Conservation (phyloP, 139 green algal species). For the Limnomonas spitsbergensis region DNA sequence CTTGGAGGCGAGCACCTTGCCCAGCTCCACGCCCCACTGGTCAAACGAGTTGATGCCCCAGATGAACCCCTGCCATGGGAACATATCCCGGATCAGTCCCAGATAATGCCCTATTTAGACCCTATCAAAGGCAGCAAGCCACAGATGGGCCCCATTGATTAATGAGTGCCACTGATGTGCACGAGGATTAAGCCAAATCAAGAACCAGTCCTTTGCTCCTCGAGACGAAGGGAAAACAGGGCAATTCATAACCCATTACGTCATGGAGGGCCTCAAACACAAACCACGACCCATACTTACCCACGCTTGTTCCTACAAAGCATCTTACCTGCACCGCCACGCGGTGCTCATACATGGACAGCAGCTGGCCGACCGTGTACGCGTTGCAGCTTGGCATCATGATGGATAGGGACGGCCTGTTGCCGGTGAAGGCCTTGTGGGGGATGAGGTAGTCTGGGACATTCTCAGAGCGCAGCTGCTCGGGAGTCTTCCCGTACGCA, state of each 20-base stretch:
- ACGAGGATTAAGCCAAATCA: no score
- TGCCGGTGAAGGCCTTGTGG: constrained; percentile 92
- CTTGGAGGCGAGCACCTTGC: constrained; percentile 56
- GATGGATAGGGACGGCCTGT: constrained; percentile 88
- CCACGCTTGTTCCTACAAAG: no score
- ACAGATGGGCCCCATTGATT: no score
- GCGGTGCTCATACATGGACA: constrained; percentile 95
- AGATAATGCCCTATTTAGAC: no score
- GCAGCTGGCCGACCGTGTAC: constrained; percentile 92
- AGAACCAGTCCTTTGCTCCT: no score
- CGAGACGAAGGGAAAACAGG: no score
- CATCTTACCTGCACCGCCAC: constrained; percentile 75
- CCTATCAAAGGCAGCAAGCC: no score
- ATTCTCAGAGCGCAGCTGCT: constrained; percentile 81
- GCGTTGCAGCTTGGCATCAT: constrained; percentile 88
- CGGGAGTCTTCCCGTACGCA: constrained; percentile 86
- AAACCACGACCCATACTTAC: no score
- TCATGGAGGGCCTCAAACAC: no score
- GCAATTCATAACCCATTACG: no score
- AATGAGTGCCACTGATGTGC: no score
- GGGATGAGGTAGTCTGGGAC: constrained; percentile 88
- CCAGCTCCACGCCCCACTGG: constrained; percentile 98
- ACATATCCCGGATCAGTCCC: no score
- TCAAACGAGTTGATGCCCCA: constrained; percentile 99
- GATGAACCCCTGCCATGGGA: constrained; percentile 93